Base-by-base conservation (phyloP, 305 asterid species). In the Fraxinus angustifolia region DNA sequence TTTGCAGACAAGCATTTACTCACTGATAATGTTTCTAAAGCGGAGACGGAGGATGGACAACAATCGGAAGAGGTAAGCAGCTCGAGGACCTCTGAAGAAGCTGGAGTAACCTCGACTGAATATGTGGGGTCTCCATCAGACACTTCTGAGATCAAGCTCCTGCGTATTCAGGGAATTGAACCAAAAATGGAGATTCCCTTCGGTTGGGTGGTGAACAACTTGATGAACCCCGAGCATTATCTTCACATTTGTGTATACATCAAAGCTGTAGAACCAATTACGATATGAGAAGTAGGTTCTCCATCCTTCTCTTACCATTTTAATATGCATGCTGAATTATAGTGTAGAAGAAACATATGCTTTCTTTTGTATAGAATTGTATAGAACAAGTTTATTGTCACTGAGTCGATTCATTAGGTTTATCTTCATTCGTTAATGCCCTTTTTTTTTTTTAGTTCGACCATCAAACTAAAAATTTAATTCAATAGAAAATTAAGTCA, bases 101-200 rank as follows among this genome's bases (percentile, higher is more conserved):
- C 84, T 6, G 90, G 77, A 73, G 91, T 84, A 82, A 83, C 82
- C 23, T 34, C 26, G 23, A 53, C 77, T 50, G 87, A 80, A 40
- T 60, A 40, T n/a, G 60, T 77, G 10, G 88, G 80, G 53, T 76
- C 88, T 70, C 40, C 86, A 17, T 81, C 90, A 23, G 89, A 90
- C 33, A 79, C 86, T 73, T 86, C 92, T 1, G 91, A 91, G 80
- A 82, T 92, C 60, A 93, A 89, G 92, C 84, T 92, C 10, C 86
- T 96, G 23, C 97, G 98, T 35, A 89, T 94, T 82, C 99, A 95
- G 79, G 98, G 99, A 42, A 94, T 95, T 8, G 95, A 94, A 86
- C 98, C 96, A 6, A 87, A 88, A 82, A 34, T 90, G 88, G 95
- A 94, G 83, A 91, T 95, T 75, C 99, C 99, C 11, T 92, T 95